Evolutionary conservation across 495 filamentous ascomycete species (phyloP), one percentile per base, ranked within the genome.

Genomic region (Cenococcum geophilum): DNA sequence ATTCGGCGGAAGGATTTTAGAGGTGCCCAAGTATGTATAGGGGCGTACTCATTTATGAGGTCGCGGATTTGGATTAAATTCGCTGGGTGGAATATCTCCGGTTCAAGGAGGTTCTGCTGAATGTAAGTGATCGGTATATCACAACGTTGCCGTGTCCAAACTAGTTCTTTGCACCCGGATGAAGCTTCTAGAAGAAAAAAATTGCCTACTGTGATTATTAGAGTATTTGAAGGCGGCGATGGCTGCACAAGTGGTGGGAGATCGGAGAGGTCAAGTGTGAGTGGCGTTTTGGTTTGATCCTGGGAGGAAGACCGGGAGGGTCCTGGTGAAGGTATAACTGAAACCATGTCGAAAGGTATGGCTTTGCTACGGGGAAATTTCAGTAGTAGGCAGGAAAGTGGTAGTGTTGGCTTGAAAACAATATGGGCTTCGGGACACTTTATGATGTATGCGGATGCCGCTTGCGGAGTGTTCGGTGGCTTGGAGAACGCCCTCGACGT

Each of bases 1-100:
- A 98, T 92, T 69, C 93, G 89, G 68, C 87, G 87, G 79, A 97
- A 86, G 18, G 90, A 96, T 63, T 90, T 92, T 37, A 98, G 83
- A 0, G 93, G 93, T 35, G 90, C 89, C 84, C 91, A 97, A 59
- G 86, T 84, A 78, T 93, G 85, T 59, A 97, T 82, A 4, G 84
- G 82, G 0, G 86, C 88, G 25, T 85, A 78, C 5, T 75, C 72
- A 66, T 79, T 76, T 72, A 97, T 86, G 52, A 87, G 82, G 40
- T 82, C 74, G 68, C 86, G 88, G 73, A 98, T 90, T 21, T 78
- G 80, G 60, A 86, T 78, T 57, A 97, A 83, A 62, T 89, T 89
- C 54, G 82, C 73, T 0, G 89, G 80, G 62, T 83, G 80, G 81
- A 98, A 98, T 73, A 95, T 85, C 55, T 82, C 76, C 16, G 83